Conservation (phyloP, 768 basidiomycete genomes). For the Tricholoma sp. region DNA sequence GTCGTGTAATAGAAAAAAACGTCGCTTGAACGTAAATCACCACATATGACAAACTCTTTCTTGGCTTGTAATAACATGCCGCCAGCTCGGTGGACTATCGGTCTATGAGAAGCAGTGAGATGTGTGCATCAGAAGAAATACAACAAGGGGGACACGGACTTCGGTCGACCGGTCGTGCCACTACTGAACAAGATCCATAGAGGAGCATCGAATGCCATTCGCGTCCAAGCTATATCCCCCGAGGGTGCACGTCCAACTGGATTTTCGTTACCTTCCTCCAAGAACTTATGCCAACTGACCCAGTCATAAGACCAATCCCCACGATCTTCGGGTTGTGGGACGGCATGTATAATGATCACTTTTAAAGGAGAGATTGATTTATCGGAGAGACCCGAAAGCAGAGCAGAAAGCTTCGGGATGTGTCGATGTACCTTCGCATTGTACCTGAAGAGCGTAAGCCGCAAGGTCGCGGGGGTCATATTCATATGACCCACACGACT, state of each 20-base stretch:
- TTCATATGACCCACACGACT: constrained; percentile 46
- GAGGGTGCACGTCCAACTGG: constrained; percentile 43
- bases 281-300: constrained; percentile 50
- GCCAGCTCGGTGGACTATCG: constrained; percentile 74
- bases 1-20: constrained; percentile 84
- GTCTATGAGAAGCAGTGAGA: constrained; percentile 35
- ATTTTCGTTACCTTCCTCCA: constrained; percentile 38
- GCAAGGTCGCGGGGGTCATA: constrained; percentile 3
- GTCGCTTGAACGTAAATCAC: constrained; percentile 58
- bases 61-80: constrained; percentile 73
- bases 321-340: constrained; percentile 29
- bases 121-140: constrained; percentile 1
- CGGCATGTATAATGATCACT: constrained; percentile 53
- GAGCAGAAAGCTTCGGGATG: constrained; percentile 52
- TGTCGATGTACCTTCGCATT: constrained; percentile 68
- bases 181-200: constrained; percentile 85
- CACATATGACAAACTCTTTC: constrained; percentile 68
- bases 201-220: constrained; percentile 67
- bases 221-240: constrained; percentile 61
- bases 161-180: constrained; percentile 73
- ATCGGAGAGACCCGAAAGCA: constrained; percentile 47
- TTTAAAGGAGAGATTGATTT: constrained; percentile 34
- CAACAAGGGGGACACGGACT: constrained; percentile 34
- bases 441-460: constrained; percentile 40
- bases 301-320: constrained; percentile 42